Base-by-base conservation (phyloP, 257 asterid genomes). In the Anisodus tanguticus region DNA sequence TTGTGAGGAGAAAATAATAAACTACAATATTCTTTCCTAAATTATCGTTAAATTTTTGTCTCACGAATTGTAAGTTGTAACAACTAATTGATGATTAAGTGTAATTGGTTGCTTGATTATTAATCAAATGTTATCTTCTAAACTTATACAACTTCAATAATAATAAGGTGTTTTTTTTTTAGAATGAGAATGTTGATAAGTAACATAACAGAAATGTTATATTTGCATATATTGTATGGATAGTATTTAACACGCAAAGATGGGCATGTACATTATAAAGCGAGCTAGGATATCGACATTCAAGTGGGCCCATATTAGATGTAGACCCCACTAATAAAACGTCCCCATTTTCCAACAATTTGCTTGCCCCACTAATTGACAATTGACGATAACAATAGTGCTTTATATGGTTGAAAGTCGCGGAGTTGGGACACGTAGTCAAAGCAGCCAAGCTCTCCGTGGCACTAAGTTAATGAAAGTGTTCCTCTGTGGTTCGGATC, bases 301-400 rank as follows among this genome's bases (percentile, higher is more conserved):
- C 0, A 4, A n/a, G 68, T 62, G 68, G 68, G 0, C 68, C 68
- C 8, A 19, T 3, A 0, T 8, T 12, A n/a, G n/a, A 51, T 31
- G 62, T 51, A 3, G 81, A 13, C 62, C 81, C 81, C 81, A 76
- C 45, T 12, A 76, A 51, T 26, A 26, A 45, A 45, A 22, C 26
- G 47, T 12, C 60, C 62, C 81, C 1, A n/a, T 51, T 74, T 74
- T 22, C 45, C 81, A 76, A 76, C 81, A 76, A 76, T 51, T 76
- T 7, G 47, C 4, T 47, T 19, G 4, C 47, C 26, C 81, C 22
- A 22, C 22, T 0, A 31, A 66, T 31, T 35, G 71, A 66, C 47
- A 51, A 74, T 70, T 35, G 49, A 12, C 9, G 5, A 31, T 5
- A 41, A 8, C 54, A 2, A 41, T 9, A 16, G 4, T 6, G 22